Conservation (phyloP, 2,329 filamentous ascomycete genomes). For the Alternaria infectoria region DNA sequence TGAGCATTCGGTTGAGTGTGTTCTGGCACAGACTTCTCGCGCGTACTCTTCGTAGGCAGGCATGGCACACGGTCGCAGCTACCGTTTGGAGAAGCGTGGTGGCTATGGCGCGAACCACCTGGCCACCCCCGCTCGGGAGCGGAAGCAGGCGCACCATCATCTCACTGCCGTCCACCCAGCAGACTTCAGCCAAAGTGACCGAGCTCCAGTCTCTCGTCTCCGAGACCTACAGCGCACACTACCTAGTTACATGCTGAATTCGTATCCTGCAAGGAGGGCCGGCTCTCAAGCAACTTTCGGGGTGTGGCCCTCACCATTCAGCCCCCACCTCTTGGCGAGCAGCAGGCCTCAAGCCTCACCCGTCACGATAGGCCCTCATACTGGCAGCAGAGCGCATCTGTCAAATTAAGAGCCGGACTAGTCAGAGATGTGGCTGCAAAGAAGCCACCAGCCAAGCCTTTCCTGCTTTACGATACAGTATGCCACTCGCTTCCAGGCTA, state of each 20-base stretch:
- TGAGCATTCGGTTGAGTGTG: not conserved
- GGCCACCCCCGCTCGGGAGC: not conserved
- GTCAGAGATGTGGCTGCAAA: slow-evolving; percentile 16
- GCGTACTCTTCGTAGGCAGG: not conserved
- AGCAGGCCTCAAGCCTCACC: not conserved
- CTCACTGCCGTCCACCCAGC: not conserved
- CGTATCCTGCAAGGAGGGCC: not conserved
- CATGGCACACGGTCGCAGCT: not conserved
- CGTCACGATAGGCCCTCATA: not conserved
- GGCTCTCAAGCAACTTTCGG: not conserved
- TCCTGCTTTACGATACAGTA: slow-evolving; percentile 13
- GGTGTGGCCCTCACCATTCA: not conserved
- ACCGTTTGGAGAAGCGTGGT: not conserved
- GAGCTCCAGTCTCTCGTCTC: not conserved
- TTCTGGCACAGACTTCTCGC: not conserved
- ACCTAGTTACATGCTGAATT: not conserved
- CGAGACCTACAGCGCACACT: not conserved
- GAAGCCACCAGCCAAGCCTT: slow-evolving; percentile 15
- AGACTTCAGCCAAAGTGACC: not conserved
- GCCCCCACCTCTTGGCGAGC: not conserved
- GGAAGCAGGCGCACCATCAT: not conserved
- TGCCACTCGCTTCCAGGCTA: slow-evolving; percentile 11
- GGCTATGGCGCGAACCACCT: not conserved
- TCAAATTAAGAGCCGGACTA: slow-evolving; percentile 18
- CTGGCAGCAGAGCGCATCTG: slow-evolving; percentile 13